phyloP scores from a whole-genome alignment of 176 grass and related monocot genomes.

The Aegilops tauschii region DNA sequence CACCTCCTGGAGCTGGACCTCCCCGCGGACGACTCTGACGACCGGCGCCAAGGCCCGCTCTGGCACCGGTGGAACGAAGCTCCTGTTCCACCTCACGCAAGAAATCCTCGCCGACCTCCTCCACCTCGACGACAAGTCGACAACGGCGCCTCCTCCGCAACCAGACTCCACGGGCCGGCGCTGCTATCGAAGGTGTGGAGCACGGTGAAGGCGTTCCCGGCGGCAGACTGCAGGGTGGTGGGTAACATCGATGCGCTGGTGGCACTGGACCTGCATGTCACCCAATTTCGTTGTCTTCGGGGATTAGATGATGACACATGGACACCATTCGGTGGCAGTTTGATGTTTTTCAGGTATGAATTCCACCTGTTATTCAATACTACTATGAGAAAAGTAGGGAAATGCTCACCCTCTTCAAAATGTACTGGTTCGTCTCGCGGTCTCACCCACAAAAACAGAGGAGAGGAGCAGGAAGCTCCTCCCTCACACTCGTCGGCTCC shows the following conservation, averaged over 20 bases:
- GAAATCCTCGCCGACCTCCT: constrained; percentile 49
- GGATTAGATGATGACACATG: too few species aligned
- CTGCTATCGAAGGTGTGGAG: constrained; percentile 45
- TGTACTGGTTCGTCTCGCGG: too few species aligned
- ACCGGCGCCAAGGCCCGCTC: constrained; percentile 19
- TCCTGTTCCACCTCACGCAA: constrained; percentile 72
- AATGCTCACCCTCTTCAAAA: too few species aligned
- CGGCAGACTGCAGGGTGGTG: constrained; percentile 53
- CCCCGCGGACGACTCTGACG: background rate
- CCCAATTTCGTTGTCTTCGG: too few species aligned
- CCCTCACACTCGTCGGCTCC: too few species aligned
- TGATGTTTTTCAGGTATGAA: too few species aligned
- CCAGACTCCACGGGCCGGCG: background rate
- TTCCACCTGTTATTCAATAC: too few species aligned
- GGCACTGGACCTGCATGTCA: too few species aligned
- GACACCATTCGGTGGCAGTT: too few species aligned
- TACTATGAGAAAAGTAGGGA: too few species aligned
- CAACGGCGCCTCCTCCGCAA: background rate
- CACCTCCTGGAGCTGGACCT: constrained; percentile 81
- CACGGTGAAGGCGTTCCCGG: constrained; percentile 41
- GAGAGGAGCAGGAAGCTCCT: too few species aligned
- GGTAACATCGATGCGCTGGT: constrained; percentile 26
- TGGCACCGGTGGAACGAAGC: constrained; percentile 81
- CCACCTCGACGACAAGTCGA: background rate
- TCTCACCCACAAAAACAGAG: too few species aligned